A percentile compares a stretch with the other conserved stretches of the same genome.
These are phyloP conservation scores for Lasiodiplodia gonubiensis DNA, from an alignment of 2,329 filamentous ascomycete species.

Conservation along the genomic window DNA sequence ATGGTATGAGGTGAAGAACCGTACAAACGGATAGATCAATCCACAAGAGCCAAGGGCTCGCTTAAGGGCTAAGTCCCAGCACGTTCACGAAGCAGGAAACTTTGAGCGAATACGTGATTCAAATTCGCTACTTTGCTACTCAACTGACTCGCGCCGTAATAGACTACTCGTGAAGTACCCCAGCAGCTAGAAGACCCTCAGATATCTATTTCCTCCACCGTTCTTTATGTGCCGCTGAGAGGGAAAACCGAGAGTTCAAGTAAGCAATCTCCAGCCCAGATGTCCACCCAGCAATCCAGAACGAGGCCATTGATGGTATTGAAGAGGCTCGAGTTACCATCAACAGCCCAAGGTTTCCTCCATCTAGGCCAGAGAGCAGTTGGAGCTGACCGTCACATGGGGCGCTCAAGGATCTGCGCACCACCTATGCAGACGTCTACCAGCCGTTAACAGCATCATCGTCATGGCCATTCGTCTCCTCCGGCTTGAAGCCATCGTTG, in stretches of 20 bases:
- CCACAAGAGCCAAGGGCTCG: not conserved
- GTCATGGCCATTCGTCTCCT: not conserved
- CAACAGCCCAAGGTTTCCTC: slow-evolving; percentile 19
- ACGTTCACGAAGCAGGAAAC: not conserved
- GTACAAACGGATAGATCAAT: not conserved
- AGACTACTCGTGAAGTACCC: no score
- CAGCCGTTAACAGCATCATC: not conserved
- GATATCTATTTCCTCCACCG: not conserved
- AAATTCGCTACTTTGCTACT: slow-evolving; percentile 13
- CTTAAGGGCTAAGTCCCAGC: not conserved
- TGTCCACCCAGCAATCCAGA: not conserved
- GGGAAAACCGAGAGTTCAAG: not conserved
- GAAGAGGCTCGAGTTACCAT: not conserved
- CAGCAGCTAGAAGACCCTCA: not conserved
- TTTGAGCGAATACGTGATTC: slow-evolving; percentile 6
- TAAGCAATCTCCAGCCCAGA: not conserved
- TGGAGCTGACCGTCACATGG: not conserved
- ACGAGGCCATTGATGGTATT: slow-evolving; percentile 4
- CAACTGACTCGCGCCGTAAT: not conserved
- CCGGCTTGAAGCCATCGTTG: slow-evolving; percentile 5
- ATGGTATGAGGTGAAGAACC: not conserved
- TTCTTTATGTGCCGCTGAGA: not conserved
- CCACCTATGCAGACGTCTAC: not conserved
- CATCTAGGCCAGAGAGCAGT: not conserved
- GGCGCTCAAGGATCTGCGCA: not conserved